phyloP scores from a whole-genome alignment of 1,284 basidiomycete genomes.

The Trametes hirsuta region DNA sequence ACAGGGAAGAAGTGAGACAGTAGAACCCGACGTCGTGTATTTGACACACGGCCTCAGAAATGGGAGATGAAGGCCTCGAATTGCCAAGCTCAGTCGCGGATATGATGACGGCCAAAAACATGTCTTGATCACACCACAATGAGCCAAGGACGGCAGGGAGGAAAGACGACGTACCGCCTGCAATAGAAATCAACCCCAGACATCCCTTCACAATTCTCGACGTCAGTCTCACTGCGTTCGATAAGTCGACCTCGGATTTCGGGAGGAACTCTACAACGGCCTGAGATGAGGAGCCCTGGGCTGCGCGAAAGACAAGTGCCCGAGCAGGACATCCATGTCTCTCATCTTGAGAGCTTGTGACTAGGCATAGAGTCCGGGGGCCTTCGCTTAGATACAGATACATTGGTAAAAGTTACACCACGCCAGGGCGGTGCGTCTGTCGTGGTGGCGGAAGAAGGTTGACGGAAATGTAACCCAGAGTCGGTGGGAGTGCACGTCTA shows the following conservation, averaged over 20 bases:
- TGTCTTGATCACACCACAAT: slow-evolving; percentile 48
- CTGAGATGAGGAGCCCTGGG: slow-evolving; percentile 57
- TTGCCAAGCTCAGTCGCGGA: slow-evolving; percentile 80
- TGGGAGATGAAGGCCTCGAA: slow-evolving; percentile 61
- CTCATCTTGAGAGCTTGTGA: slow-evolving; percentile 70
- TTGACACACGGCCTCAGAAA: slow-evolving; percentile 66
- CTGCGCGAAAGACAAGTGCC: slow-evolving; percentile 72
- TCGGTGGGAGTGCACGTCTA: no score
- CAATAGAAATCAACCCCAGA: slow-evolving; percentile 75
- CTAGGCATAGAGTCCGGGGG: slow-evolving; percentile 72
- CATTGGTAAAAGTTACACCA: slow-evolving; percentile 40
- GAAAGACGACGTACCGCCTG: slow-evolving; percentile 53
- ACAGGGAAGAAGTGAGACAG: slow-evolving; percentile 67
- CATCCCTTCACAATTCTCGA: slow-evolving; percentile 78
- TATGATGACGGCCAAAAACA: slow-evolving; percentile 79
- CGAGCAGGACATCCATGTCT: slow-evolving; percentile 56
- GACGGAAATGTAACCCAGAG: no score
- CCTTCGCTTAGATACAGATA: slow-evolving; percentile 69
- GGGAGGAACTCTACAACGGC: slow-evolving; percentile 85
- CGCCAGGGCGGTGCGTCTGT: background rate
- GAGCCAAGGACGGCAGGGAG: background rate
- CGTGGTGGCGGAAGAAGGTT: background rate
- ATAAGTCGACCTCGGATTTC: slow-evolving; percentile 71
- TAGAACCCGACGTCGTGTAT: slow-evolving; percentile 83
- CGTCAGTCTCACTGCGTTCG: slow-evolving; percentile 62